phyloP scores from a whole-genome alignment of 2,329 filamentous ascomycete species.

The Dactylellina parvicollis region DNA sequence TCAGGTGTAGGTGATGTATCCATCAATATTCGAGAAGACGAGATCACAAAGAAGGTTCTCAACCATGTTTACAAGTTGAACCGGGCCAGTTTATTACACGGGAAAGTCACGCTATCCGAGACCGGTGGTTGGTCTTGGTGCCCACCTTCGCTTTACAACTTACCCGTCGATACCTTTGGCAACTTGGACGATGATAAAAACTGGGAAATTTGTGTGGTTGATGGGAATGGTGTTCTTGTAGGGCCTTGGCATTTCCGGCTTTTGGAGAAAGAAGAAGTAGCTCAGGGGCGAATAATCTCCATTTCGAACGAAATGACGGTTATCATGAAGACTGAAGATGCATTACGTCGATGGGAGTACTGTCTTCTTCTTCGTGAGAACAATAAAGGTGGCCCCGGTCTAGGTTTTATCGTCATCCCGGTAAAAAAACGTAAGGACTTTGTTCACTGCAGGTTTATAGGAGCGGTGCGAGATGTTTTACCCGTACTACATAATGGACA shows the following conservation, averaged over 20 bases:
- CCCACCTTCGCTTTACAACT: conserved; percentile 13
- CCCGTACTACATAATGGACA: too few relatives aligned
- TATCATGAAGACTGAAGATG: background rate
- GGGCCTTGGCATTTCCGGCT: background rate
- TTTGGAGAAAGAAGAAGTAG: background rate
- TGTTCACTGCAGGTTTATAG: background rate
- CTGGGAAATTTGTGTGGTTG: background rate
- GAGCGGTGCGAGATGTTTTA: background rate
- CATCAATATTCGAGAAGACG: background rate
- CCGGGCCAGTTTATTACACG: conserved; percentile 9
- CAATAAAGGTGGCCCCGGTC: background rate
- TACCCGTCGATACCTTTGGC: background rate
- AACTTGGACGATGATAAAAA: background rate
- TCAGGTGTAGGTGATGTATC: conserved; percentile 37
- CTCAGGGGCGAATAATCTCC: background rate
- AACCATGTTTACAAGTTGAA: conserved; percentile 1
- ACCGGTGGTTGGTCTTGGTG: conserved; percentile 34
- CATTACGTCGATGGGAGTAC: background rate
- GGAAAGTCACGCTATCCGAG: conserved; percentile 10
- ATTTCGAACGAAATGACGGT: background rate
- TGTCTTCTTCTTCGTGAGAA: conserved; percentile 5
- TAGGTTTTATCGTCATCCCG: background rate
- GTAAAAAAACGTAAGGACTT: background rate
- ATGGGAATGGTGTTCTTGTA: background rate
- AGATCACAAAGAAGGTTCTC: conserved; percentile 29